Conservation (phyloP, 2,329 filamentous ascomycete species). For the Penicillium sp. region DNA sequence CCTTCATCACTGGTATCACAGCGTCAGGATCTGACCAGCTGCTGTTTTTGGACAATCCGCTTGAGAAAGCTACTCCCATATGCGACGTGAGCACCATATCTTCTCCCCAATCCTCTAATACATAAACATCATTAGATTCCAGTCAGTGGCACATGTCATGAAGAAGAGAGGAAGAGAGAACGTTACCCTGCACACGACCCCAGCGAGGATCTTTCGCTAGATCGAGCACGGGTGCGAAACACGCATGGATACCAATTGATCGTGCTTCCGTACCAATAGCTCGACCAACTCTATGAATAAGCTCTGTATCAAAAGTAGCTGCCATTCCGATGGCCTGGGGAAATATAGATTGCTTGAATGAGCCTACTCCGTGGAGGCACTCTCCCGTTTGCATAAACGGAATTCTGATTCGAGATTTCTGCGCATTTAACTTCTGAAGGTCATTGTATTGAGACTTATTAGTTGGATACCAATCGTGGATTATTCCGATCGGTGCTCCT, state of each 20-base stretch:
- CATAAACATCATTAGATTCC: background rate
- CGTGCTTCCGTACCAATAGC: slow-evolving; percentile 51
- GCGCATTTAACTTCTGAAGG: slow-evolving; percentile 43
- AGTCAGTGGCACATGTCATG: background rate
- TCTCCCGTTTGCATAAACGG: slow-evolving; percentile 51
- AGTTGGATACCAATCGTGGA: slow-evolving; percentile 52
- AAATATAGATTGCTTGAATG: slow-evolving; percentile 53
- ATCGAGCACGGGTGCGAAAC: slow-evolving; percentile 51
- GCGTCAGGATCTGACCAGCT: slow-evolving; percentile 49
- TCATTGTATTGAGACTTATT: slow-evolving; percentile 50
- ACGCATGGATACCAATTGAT: slow-evolving; percentile 52
- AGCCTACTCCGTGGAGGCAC: slow-evolving; percentile 51
- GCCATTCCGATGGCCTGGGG: slow-evolving; percentile 49
- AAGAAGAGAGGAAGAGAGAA: background rate
- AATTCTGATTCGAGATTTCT: slow-evolving; percentile 44
- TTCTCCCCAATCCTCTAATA: slow-evolving; percentile 52
- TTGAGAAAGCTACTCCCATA: slow-evolving; percentile 52
- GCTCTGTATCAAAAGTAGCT: slow-evolving; percentile 48
- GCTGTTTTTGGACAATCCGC: slow-evolving; percentile 50
- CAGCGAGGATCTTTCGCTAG: slow-evolving; percentile 51
- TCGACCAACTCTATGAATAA: slow-evolving; percentile 48
- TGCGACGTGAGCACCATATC: slow-evolving; percentile 51
- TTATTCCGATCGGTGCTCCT: slow-evolving; percentile 44
- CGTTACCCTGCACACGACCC: slow-evolving; percentile 47
- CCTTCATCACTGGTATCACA: slow-evolving; percentile 51